Evolutionary conservation across 352 stramenopile species (phyloP).

Genomic region (Phytopythium oedochilum): DNA sequence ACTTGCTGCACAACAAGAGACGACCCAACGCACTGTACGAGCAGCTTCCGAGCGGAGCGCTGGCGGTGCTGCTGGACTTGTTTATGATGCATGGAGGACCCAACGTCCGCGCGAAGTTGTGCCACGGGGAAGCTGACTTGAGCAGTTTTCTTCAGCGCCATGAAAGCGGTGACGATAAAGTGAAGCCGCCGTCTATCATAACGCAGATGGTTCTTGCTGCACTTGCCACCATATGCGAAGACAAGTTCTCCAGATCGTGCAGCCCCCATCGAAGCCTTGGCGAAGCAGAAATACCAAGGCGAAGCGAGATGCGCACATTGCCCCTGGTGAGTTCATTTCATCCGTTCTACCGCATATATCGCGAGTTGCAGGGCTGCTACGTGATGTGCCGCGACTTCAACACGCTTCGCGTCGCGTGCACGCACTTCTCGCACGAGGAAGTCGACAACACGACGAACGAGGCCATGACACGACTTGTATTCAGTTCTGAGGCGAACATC

Average conservation of each 20-base stretch:
- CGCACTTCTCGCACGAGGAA: conserved; percentile 8
- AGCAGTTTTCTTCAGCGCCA: conserved; percentile 10
- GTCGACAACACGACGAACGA: not conserved
- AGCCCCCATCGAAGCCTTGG: not conserved
- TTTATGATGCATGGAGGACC: conserved; percentile 71
- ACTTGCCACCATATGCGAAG: conserved; percentile 22
- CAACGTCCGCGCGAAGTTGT: conserved; percentile 69
- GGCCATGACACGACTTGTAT: conserved; percentile 18
- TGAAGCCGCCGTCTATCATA: not conserved
- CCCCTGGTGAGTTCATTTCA: conserved; percentile 42
- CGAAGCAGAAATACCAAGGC: not conserved
- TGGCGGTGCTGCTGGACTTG: conserved; percentile 54
- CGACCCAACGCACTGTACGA: conserved; percentile 44
- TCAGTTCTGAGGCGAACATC: not conserved
- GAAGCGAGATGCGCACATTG: not conserved
- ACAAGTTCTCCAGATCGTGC: not conserved
- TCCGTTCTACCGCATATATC: conserved; percentile 45
- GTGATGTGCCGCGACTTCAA: conserved; percentile 14
- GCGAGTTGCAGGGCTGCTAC: conserved; percentile 9
- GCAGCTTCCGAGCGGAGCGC: conserved; percentile 25
- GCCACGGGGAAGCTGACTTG: conserved; percentile 57
- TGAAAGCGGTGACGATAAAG: not conserved
- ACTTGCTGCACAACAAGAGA: not conserved
- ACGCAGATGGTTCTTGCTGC: conserved; percentile 33
- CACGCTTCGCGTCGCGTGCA: conserved; percentile 19